These are phyloP conservation scores for Dillenia suffruticosa DNA, from an alignment of 164 flowering plant genomes.

Conservation along the genomic window DNA sequence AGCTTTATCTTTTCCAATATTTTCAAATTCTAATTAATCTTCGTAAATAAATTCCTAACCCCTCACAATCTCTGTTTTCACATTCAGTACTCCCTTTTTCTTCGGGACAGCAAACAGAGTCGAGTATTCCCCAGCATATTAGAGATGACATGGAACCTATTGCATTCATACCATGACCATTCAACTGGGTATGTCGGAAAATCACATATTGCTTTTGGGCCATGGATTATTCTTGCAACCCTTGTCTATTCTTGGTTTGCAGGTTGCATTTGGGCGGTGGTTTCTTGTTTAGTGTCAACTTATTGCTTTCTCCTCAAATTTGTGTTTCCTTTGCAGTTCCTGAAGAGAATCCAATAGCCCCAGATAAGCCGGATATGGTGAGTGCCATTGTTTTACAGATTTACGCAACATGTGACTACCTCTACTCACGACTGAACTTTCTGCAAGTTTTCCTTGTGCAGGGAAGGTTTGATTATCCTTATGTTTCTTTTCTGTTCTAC, in stretches of 20 bases:
- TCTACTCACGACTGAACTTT: neutral
- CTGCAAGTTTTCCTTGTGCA: constrained; percentile 23
- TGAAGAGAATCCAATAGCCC: constrained; percentile 74
- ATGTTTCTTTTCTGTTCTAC: constrained; percentile 74
- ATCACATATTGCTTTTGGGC: no score
- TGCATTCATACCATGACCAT: no score
- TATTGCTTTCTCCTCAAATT: neutral
- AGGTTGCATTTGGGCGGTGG: neutral
- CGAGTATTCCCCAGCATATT: no score
- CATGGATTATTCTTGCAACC: neutral
- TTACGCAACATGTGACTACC: neutral
- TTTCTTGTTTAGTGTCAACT: neutral
- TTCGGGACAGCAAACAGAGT: no score
- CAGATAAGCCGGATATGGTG: constrained; percentile 71
- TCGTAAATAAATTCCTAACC: no score
- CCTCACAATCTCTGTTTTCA: no score
- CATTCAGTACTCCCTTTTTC: no score
- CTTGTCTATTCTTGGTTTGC: neutral
- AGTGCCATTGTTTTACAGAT: constrained; percentile 14
- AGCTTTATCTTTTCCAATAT: no score
- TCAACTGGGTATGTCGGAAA: no score
- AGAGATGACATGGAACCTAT: no score
- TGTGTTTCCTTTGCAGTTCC: constrained; percentile 54
- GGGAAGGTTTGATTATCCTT: constrained; percentile 91
- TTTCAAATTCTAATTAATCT: no score